A percentile compares a stretch with the other conserved stretches of the same genome.
These are phyloP conservation scores for Sporothrix schenckii DNA, from an alignment of 2,329 filamentous ascomycete genomes.

Conservation along the genomic window DNA sequence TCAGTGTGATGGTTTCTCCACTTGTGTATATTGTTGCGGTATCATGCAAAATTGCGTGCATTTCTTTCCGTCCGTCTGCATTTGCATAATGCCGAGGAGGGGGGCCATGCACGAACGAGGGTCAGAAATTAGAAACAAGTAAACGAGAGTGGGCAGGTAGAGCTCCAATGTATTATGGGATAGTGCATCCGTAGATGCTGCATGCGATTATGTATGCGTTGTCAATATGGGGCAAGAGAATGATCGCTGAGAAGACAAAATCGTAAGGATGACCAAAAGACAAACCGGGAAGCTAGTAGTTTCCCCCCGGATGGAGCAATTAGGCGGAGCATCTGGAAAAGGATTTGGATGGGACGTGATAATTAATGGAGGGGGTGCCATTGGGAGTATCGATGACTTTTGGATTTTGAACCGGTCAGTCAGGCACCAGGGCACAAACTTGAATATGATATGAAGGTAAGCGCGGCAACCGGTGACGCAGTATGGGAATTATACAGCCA, in stretches of 20 bases:
- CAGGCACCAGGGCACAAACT: slow-evolving; percentile 1
- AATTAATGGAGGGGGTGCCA: not conserved
- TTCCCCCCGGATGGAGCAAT: not conserved
- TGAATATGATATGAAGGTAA: not conserved
- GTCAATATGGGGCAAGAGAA: not conserved
- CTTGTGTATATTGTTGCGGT: not conserved
- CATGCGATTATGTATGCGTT: slow-evolving; percentile 2
- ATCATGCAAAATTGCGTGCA: slow-evolving; percentile 26
- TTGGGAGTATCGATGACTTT: not conserved
- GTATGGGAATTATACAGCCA: not conserved
- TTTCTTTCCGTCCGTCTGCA: not conserved
- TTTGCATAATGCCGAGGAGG: not conserved
- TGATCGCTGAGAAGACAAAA: not conserved
- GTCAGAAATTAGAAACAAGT: not conserved
- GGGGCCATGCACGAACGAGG: not conserved
- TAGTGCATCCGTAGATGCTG: too few relatives aligned
- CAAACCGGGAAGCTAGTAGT: not conserved
- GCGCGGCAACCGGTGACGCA: not conserved
- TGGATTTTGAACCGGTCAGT: not conserved
- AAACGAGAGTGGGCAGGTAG: not conserved
- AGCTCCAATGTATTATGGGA: not conserved
- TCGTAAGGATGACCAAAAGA: not conserved
- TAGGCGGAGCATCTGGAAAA: not conserved
- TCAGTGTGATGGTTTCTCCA: too few relatives aligned
- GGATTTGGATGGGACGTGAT: not conserved